Evolutionary conservation across 73 alveolate genomes (phyloP), one percentile per base, ranked within the genome.

Genomic region (Paramecium tetraurelia): DNA sequence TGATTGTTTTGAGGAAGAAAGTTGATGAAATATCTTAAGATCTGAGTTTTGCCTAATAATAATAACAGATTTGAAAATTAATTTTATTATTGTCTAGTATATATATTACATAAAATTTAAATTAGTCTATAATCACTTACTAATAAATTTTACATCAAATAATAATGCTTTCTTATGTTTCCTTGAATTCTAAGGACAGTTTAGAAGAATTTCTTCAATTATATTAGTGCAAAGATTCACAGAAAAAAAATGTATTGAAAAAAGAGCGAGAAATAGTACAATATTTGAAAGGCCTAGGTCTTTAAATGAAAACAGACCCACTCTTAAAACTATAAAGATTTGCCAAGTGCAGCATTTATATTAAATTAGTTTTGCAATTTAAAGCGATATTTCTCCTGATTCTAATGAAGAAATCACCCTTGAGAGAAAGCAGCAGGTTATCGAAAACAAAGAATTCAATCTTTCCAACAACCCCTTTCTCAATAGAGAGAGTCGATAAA

Each of bases 241-340:
- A 72, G 33, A 36, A 14, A 72, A 72, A 38, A 40, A 3, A 6
- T 12, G 38, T 36, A 16, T 72, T 35, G 59, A 40, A 72, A 35
- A 72, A 72, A 72, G 86, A 72, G 21, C 57, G 86, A 35, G 59
- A 72, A 36, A 72, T 72, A 35, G 35, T 72, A 1, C 33, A 29
- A 35, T 72, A 72, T 72, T 40, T 72, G 8, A 40, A 72, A 72
- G 46, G 57, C 2, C 16, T 72, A 0, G 86, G 86, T 11, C 57
- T 72, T 35, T 40, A 72, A 40, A 72, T 72, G 86, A 72, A 72
- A 35, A 72, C 86, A n/a, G 86, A 72, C 14, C 86, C 86, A 11
- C 46, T 63, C 5, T 31, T 12, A 33, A 63, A 63, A 63, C 84
- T 63, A 5, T 14, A 20, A 63, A 2, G 24, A 4, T 16, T 63